Evolutionary conservation across 1,139 yeast genomes (phyloP), one percentile per base, ranked within the genome.

Genomic region (Saccharomyces hybrid): DNA sequence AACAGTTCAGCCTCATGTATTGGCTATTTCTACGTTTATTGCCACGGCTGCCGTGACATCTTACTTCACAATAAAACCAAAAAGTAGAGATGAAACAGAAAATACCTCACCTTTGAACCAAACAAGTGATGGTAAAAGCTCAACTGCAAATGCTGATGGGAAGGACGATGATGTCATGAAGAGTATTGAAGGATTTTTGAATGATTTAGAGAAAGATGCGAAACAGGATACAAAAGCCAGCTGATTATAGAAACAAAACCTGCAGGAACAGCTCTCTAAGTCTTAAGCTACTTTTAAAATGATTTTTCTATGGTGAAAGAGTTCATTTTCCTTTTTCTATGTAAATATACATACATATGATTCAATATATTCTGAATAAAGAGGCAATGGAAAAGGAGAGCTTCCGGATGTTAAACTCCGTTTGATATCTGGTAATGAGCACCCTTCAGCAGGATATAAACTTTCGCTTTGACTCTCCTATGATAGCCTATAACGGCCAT

Each of bases 1-100:
- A 70, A 79, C 79, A 64, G 84, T 84, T 58, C 86, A 81, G 57
- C 75, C 89, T 54, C 87, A 83, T 48, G 54, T 57, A 9, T 44
- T 62, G 27, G 75, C 76, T 3, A 62, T 74, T 53, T 73, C 71
- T 38, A 74, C 77, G 8, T 58, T 73, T 47, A 57, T 62, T 34
- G 55, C 72, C 16, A 72, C 71, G 11, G 67, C 71, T 52, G 74
- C 73, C 8, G 73, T 72, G 54, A 66, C 66, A 38, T 60, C 65
- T 20, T 56, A 63, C 41, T 66, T 73, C 28, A 62, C 63, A 34
- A 51, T 54, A 38, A 50, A 62, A 5, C 50, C 61, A 6, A 57
- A 54, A 47, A 48, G 47, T 13, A 54, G 51, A 25, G 52, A 53
- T 11, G 48, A 48, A 14, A 47, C 49, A 7, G 16, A 41, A 11